Evolutionary conservation across 139 green algal species (phyloP).

Genomic region (Yamagishiella unicocca): DNA sequence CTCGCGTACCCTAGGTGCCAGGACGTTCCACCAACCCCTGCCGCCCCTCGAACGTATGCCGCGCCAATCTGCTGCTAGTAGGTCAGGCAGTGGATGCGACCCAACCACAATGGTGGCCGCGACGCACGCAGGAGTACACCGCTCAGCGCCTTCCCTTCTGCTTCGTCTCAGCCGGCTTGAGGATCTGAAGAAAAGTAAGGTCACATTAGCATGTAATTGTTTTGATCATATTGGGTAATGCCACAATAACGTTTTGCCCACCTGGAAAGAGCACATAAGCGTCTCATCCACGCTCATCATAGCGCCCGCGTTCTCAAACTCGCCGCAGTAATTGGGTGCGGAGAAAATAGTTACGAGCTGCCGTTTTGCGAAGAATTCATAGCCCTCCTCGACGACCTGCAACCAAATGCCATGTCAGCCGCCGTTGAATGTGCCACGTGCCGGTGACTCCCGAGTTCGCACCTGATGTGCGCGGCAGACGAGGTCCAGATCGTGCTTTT

Average conservation of each 20-base stretch:
- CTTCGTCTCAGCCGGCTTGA: slow-evolving; percentile 96
- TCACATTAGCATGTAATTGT: neutral
- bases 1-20: neutral
- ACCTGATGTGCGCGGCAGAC: slow-evolving; percentile 98
- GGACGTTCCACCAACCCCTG: no score
- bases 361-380: slow-evolving; percentile 99
- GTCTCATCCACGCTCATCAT: slow-evolving; percentile 99
- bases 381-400: slow-evolving; percentile 98
- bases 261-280: slow-evolving; percentile 99
- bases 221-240: neutral
- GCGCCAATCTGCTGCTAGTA: no score
- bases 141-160: slow-evolving; percentile 24
- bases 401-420: neutral
- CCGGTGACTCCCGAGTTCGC: neutral
- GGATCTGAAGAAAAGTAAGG: slow-evolving; percentile 75
- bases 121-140: no score
- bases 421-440: no score
- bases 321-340: slow-evolving; percentile 99
- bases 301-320: slow-evolving; percentile 99
- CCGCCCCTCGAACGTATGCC: no score
- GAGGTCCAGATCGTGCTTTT: slow-evolving; percentile 97
- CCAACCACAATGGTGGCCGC: no score
- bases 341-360: slow-evolving; percentile 99
- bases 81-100: no score
- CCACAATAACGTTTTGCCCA: slow-evolving; percentile 34